A percentile compares a stretch with the other conserved stretches of the same genome.
phyloP scores from a whole-genome alignment of 2,329 filamentous ascomycete genomes.

The Ophiostoma triangulosporum region DNA sequence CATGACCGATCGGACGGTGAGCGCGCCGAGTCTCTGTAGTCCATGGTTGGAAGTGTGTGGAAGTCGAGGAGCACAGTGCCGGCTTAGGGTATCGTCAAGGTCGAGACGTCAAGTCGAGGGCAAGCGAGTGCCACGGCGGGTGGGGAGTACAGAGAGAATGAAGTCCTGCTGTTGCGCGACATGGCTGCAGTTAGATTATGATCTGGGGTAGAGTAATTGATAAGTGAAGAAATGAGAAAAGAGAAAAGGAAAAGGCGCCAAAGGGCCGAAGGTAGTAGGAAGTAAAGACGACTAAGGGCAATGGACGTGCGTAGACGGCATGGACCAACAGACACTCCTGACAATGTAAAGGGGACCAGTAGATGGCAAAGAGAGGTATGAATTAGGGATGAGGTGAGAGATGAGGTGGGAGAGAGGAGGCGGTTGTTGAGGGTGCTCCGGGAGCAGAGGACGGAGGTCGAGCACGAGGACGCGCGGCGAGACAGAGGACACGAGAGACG shows the following conservation, averaged over 20 bases:
- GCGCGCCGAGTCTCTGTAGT: constrained; percentile 40
- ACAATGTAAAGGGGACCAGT: not conserved
- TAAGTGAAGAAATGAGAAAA: not conserved
- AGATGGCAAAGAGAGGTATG: not conserved
- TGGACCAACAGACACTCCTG: not conserved
- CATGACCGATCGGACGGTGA: constrained; percentile 41
- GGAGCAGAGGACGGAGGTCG: not conserved
- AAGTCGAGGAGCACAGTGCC: not conserved
- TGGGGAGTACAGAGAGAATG: constrained; percentile 9
- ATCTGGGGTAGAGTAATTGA: not conserved
- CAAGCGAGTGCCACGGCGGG: not conserved
- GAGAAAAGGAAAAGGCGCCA: constrained; percentile 29
- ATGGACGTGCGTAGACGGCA: constrained; percentile 4
- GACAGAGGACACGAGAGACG: not conserved
- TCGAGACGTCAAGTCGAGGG: not conserved
- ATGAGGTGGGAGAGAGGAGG: not conserved
- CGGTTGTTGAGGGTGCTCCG: not conserved
- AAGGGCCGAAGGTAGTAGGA: not conserved
- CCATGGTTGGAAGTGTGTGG: constrained; percentile 27
- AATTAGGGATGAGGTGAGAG: not conserved
- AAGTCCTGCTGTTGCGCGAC: constrained; percentile 35
- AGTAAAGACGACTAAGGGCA: constrained; percentile 9
- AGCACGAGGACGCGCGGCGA: not conserved
- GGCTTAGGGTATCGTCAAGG: not conserved
- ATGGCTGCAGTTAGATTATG: constrained; percentile 42